Evolutionary conservation across 2,329 filamentous ascomycete genomes (phyloP), one percentile per base, ranked within the genome.

Genomic region (Ceratocystis variospora): DNA sequence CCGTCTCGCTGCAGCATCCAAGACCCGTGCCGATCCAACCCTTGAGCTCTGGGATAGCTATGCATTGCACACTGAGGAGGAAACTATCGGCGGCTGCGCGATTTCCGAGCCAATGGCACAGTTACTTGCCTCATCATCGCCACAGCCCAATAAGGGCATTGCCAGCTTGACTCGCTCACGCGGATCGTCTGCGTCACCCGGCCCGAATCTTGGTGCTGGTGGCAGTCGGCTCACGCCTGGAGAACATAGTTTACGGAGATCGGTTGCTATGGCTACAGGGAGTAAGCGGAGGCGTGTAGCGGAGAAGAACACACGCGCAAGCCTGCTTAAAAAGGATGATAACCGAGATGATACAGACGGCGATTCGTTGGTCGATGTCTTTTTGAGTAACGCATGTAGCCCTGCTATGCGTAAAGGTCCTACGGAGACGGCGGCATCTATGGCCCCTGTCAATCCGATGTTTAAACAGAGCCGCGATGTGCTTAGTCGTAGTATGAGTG

Each of bases 31-130:
- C 41, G 88, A 92, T 71, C 87, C 89, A 46, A 87, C 87, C 1
- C 75, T 87, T 41, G 87, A 92, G 69, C 75, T 92, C 1, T 93
- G 89, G 89, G 88, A 88, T 70, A 84, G 87, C 64, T 90, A 89
- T 72, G 82, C 87, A 46, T 75, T 84, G 65, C 76, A 68, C 69
- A 31, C 79, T 71, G 77, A 80, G 44, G 63, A 59, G 15, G 53
- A 41, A 15, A 17, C 53, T 1, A 41, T 41, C 17, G 63, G n/a
- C n/a, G 55, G 55, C 5, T 33, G 28, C 12, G 33, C 28, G 0
- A 59, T 59, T 17, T 64, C 61, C 12, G 59, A 64, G 55, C 64
- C 64, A 5, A 68, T 68, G 33, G 57, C 67, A 28, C 61, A 68
- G 25, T 31, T 68, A 15, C 64, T 68, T 5, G 64, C 63, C 1